phyloP scores from a whole-genome alignment of 2,329 filamentous ascomycete genomes.

The Zarea fungicola region DNA sequence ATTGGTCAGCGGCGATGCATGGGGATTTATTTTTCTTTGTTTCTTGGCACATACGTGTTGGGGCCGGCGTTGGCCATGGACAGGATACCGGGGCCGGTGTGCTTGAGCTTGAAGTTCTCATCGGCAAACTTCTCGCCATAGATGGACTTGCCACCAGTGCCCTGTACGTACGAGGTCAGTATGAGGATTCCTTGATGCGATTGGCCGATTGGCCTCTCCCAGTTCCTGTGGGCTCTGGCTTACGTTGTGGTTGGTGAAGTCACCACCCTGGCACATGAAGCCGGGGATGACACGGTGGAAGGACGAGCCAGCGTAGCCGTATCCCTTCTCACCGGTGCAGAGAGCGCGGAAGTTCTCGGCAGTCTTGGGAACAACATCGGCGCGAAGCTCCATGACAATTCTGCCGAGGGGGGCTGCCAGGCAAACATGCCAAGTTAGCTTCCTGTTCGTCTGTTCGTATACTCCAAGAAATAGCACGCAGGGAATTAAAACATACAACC shows the following conservation, averaged over 20 bases:
- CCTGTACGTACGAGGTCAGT: constrained; percentile 7
- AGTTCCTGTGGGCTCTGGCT: background rate
- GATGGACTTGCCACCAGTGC: constrained; percentile 20
- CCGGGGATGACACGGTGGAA: constrained; percentile 14
- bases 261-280: constrained; percentile 16
- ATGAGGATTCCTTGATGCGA: background rate
- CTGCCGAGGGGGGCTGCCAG: constrained; percentile 12
- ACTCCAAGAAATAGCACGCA: background rate
- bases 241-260: constrained; percentile 14
- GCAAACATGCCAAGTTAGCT: background rate
- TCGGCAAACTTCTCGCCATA: constrained; percentile 19
- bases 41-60: constrained; percentile 17
- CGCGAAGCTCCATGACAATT: constrained; percentile 12
- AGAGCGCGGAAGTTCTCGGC: constrained; percentile 16
- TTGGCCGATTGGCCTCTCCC: background rate
- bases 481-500: constrained; percentile 13
- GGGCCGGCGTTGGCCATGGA: constrained; percentile 20
- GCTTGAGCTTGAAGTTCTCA: constrained; percentile 19
- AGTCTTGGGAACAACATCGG: constrained; percentile 12
- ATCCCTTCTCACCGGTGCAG: constrained; percentile 15
- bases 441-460: too few relatives aligned
- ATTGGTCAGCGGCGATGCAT: background rate
- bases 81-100: constrained; percentile 18
- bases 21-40: background rate
- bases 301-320: constrained; percentile 8